A percentile compares a stretch with the other conserved stretches of the same genome.
These are phyloP conservation scores for Ustilago tritici DNA, from an alignment of 1,284 basidiomycete genomes.

Conservation along the genomic window DNA sequence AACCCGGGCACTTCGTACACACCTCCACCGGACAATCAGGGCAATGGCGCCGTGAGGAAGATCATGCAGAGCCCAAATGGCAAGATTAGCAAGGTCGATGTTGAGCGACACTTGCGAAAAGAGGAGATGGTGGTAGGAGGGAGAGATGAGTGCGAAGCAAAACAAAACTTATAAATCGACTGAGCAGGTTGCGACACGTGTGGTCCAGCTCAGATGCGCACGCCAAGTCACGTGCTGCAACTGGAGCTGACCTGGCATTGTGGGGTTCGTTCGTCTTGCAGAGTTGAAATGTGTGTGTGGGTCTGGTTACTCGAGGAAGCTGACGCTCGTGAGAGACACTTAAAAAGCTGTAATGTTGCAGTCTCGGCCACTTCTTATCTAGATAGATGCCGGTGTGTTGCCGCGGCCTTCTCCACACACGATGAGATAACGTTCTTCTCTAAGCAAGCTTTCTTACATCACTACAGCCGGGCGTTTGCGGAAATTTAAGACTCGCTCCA, in stretches of 20 bases:
- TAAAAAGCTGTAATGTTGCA: neutral
- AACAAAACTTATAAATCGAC: too few species aligned
- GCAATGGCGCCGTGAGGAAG: neutral
- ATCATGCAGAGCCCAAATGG: constrained; percentile 17
- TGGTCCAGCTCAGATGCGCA: too few species aligned
- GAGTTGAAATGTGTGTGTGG: neutral
- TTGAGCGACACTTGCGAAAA: too few species aligned
- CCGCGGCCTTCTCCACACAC: constrained; percentile 10
- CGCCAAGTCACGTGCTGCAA: neutral
- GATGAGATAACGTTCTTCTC: neutral
- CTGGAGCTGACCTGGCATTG: constrained; percentile 13
- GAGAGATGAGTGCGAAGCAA: too few species aligned
- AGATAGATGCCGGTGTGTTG: constrained; percentile 6
- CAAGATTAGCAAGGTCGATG: too few species aligned
- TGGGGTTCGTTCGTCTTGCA: neutral
- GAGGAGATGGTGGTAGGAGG: too few species aligned
- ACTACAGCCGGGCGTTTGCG: neutral
- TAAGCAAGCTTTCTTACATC: constrained; percentile 1
- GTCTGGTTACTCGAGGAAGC: neutral
- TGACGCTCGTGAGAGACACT: neutral
- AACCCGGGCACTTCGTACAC: constrained; percentile 16
- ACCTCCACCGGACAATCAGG: constrained; percentile 16
- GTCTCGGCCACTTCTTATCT: neutral
- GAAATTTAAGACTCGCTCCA: constrained; percentile 4
- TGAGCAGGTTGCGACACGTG: too few species aligned